A percentile compares a stretch with the other conserved stretches of the same genome.
These are phyloP conservation scores for Grifola frondosa DNA, from an alignment of 1,284 basidiomycete genomes.

Conservation along the genomic window DNA sequence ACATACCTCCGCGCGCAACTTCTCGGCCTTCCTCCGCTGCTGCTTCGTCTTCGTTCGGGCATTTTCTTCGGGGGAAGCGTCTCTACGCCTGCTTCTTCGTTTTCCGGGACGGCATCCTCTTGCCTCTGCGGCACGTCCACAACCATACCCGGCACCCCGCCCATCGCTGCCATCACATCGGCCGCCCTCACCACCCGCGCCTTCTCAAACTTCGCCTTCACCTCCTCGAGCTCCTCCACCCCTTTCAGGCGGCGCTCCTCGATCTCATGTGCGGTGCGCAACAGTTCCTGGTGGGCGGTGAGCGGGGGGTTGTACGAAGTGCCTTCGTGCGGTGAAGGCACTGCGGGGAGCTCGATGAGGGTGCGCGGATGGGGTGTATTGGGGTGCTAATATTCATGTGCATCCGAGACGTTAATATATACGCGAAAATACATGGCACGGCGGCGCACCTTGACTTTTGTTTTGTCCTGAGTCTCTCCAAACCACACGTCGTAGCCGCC, in stretches of 20 bases:
- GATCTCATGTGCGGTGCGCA: slow-evolving; percentile 68
- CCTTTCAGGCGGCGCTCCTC: slow-evolving; percentile 63
- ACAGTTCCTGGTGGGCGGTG: slow-evolving; percentile 73
- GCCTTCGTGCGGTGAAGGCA: slow-evolving; percentile 80
- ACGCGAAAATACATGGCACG: slow-evolving; percentile 1
- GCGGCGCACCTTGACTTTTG: slow-evolving; percentile 48
- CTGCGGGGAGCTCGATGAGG: slow-evolving; percentile 61
- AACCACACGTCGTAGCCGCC: slow-evolving; percentile 78
- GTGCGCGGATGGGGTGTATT: slow-evolving; percentile 46
- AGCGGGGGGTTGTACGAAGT: slow-evolving; percentile 92
- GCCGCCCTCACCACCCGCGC: slow-evolving; percentile 38
- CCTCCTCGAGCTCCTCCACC: slow-evolving; percentile 53
- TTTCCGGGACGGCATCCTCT: slow-evolving; percentile 36
- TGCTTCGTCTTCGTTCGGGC: slow-evolving; percentile 73
- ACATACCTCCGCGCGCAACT: slow-evolving; percentile 60
- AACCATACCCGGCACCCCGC: slow-evolving; percentile 56
- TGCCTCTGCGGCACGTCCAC: slow-evolving; percentile 49
- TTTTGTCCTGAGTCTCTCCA: slow-evolving; percentile 32
- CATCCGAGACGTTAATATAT: not conserved
- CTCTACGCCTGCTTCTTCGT: slow-evolving; percentile 29
- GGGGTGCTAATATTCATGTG: slow-evolving; percentile 54
- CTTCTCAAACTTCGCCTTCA: slow-evolving; percentile 55
- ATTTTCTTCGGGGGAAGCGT: slow-evolving; percentile 42
- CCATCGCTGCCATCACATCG: slow-evolving; percentile 19
- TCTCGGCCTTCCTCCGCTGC: slow-evolving; percentile 64